Conservation (phyloP, 768 basidiomycete genomes). For the Termitomyces sp. region DNA sequence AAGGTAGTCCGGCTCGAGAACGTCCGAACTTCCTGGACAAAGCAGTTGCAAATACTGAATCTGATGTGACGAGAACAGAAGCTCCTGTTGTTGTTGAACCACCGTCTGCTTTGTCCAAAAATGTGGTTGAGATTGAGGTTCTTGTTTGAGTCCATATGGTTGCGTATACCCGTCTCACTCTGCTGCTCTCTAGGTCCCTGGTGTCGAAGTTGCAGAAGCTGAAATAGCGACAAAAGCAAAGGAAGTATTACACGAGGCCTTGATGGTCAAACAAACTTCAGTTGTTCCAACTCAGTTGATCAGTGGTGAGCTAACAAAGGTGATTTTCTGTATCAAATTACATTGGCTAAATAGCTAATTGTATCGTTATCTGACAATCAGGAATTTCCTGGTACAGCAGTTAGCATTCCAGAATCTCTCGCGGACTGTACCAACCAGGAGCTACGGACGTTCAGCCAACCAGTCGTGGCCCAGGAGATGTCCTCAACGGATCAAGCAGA, state of each 20-base stretch:
- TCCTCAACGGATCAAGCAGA: slow-evolving; percentile 7
- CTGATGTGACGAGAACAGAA: not conserved
- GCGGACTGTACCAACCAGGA: slow-evolving; percentile 1
- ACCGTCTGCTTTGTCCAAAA: not conserved
- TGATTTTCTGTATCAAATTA: not conserved
- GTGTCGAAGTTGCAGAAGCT: not conserved
- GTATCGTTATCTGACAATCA: not conserved
- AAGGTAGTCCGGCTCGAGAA: slow-evolving; percentile 21
- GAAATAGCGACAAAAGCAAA: not conserved
- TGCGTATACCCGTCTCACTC: not conserved
- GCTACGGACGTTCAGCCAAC: slow-evolving; percentile 13
- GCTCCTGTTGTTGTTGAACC: not conserved
- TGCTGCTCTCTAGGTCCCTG: not conserved
- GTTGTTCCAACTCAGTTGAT: not conserved
- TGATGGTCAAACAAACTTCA: not conserved
- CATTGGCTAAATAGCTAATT: not conserved
- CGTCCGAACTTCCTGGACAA: slow-evolving; percentile 10
- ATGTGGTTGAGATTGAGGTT: not conserved
- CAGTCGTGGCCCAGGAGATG: slow-evolving; percentile 12
- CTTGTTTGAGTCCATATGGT: not conserved
- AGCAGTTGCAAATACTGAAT: not conserved
- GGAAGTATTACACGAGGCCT: not conserved
- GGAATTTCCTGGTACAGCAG: not conserved
- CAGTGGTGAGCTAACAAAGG: not conserved
- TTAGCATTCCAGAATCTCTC: not conserved